A percentile compares a stretch with the other conserved stretches of the same genome.
phyloP scores from a whole-genome alignment of 129 eudicot genomes.

The Helianthus annuus region DNA sequence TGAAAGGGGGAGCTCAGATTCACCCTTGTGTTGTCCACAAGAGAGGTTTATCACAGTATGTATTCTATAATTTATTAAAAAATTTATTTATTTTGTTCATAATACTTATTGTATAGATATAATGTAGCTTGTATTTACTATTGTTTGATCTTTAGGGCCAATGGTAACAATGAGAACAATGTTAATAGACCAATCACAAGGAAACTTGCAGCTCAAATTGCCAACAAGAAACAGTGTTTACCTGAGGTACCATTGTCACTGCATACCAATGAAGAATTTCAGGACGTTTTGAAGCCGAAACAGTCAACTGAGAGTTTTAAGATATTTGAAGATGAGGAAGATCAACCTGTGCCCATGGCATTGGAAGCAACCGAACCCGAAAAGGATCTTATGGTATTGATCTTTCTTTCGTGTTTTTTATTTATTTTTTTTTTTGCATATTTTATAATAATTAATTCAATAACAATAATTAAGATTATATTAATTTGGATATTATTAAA shows the following conservation, averaged over 20 bases:
- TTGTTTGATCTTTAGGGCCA: slow-evolving; percentile 17
- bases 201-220: slow-evolving; percentile 72
- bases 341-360: slow-evolving; percentile 76
- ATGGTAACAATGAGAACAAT: slow-evolving; percentile 16
- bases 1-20: slow-evolving; percentile 50
- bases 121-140: neutral
- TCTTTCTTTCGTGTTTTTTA: neutral
- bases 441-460: neutral
- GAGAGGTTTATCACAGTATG: slow-evolving; percentile 58
- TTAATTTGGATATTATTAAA: neutral
- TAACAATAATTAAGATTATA: neutral
- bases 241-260: slow-evolving; percentile 41
- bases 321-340: slow-evolving; percentile 41
- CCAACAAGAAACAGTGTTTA: slow-evolving; percentile 43
- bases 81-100: neutral
- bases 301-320: slow-evolving; percentile 37
- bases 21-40: slow-evolving; percentile 66
- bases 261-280: slow-evolving; percentile 1
- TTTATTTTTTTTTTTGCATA: neutral
- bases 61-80: neutral
- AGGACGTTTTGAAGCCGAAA: slow-evolving; percentile 61
- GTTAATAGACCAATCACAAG: slow-evolving; percentile 29
- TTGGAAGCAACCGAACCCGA: slow-evolving; percentile 53
- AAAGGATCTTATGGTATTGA: slow-evolving; percentile 54
- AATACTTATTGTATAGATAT: neutral